Percentiles rank a stretch among this genome's conserved stretches.
Conservation (phyloP, 2,329 filamentous ascomycete species). For the Fonsecaea nubica region DNA sequence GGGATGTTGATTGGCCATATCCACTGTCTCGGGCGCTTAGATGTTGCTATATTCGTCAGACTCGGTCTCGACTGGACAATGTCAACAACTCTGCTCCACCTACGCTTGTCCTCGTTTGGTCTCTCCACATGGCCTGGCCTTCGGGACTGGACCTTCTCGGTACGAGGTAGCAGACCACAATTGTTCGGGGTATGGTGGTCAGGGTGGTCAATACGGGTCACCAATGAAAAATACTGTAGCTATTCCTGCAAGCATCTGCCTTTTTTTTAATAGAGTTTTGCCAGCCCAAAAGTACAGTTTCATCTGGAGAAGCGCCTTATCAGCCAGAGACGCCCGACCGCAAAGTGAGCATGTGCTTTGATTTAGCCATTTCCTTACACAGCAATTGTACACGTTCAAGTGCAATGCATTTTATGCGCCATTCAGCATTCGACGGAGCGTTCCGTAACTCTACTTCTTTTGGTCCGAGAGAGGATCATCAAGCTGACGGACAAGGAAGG, state of each 20-base stretch:
- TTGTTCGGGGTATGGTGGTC: neutral
- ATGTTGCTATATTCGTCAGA: neutral
- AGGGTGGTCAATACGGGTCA: neutral
- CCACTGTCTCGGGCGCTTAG: neutral
- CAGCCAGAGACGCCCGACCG: neutral
- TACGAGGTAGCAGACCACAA: neutral
- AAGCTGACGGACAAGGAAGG: neutral
- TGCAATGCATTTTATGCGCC: neutral
- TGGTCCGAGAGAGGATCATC: neutral
- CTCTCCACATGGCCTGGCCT: neutral
- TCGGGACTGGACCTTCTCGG: neutral
- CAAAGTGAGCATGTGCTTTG: neutral
- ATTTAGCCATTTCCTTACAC: neutral
- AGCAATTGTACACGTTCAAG: no score
- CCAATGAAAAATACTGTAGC: neutral
- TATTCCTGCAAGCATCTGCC: neutral
- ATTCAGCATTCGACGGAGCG: neutral
- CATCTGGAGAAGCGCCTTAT: neutral
- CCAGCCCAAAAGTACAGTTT: neutral
- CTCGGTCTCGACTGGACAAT: neutral
- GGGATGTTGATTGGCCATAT: neutral
- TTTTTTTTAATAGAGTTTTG: neutral
- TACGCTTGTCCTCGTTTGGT: neutral
- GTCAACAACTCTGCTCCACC: neutral
- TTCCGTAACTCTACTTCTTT: neutral